phyloP scores from a whole-genome alignment of 176 grass and related monocot genomes.

The Aegilops sharonensis region DNA sequence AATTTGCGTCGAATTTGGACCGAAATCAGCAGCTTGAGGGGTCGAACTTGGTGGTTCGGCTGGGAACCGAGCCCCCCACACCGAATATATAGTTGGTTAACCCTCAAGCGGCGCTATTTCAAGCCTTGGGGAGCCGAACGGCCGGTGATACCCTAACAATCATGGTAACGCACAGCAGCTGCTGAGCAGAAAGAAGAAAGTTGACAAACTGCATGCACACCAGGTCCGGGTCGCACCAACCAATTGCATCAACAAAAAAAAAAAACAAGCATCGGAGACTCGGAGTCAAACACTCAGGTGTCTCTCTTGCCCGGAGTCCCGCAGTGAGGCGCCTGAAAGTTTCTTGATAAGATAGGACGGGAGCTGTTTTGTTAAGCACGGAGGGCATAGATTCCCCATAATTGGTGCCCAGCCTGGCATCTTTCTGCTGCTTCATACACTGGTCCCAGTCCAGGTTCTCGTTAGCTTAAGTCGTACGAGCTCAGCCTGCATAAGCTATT shows the following conservation, averaged over 20 bases:
- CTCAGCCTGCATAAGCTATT: not conserved
- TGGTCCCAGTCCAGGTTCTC: not conserved
- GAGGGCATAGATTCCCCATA: not conserved
- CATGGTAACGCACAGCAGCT: too few species aligned
- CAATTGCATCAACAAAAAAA: not conserved
- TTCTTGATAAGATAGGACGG: not conserved
- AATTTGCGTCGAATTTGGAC: too few species aligned
- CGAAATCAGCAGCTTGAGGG: too few species aligned
- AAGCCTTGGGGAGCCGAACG: too few species aligned
- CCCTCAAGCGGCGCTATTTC: too few species aligned
- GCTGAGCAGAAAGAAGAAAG: too few species aligned
- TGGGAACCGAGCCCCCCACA: too few species aligned
- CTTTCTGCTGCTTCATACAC: not conserved
- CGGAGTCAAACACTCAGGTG: not conserved
- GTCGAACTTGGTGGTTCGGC: too few species aligned
- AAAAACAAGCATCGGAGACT: not conserved
- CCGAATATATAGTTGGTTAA: too few species aligned
- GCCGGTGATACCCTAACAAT: too few species aligned
- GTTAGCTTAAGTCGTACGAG: not conserved
- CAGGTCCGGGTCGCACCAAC: too few species aligned
- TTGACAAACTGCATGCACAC: too few species aligned
- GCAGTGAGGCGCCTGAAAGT: not conserved
- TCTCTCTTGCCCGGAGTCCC: not conserved
- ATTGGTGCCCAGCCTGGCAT: not conserved
- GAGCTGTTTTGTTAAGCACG: not conserved